Percentiles rank a stretch among this genome's conserved stretches.
phyloP scores from a whole-genome alignment of 176 grass and related monocot genomes.

The Themeda triandra region DNA sequence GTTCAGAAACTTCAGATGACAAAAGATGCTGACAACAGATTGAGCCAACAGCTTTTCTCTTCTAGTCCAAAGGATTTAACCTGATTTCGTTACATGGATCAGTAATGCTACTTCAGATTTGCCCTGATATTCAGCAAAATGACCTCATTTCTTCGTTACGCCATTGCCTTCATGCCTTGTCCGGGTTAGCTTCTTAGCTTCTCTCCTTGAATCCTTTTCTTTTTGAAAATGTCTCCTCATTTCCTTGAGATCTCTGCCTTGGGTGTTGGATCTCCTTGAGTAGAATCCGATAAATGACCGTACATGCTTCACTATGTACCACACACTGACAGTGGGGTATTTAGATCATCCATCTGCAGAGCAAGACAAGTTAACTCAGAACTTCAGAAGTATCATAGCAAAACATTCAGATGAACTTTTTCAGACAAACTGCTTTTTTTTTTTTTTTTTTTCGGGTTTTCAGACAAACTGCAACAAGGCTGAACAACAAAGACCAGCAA shows the following conservation, averaged over 20 bases:
- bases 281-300: neutral
- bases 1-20: neutral
- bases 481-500: too few relatives aligned
- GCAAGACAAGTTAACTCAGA: too few relatives aligned
- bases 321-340: too few relatives aligned
- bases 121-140: neutral
- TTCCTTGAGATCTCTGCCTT: neutral
- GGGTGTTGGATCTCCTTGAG: neutral
- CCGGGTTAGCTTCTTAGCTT: neutral
- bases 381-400: too few relatives aligned
- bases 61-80: neutral
- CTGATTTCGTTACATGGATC: neutral
- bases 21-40: constrained; percentile 15
- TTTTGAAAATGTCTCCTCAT: neutral
- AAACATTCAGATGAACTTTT: too few relatives aligned
- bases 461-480: too few relatives aligned
- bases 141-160: neutral
- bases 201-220: neutral
- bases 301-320: too few relatives aligned
- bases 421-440: too few relatives aligned
- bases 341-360: too few relatives aligned
- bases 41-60: neutral
- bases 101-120: neutral
- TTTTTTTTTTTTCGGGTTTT: too few relatives aligned
- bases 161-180: neutral